Evolutionary conservation across 116 monocot genomes (phyloP), one percentile per base, ranked within the genome.

Genomic region (Phalaenopsis hybrid): DNA sequence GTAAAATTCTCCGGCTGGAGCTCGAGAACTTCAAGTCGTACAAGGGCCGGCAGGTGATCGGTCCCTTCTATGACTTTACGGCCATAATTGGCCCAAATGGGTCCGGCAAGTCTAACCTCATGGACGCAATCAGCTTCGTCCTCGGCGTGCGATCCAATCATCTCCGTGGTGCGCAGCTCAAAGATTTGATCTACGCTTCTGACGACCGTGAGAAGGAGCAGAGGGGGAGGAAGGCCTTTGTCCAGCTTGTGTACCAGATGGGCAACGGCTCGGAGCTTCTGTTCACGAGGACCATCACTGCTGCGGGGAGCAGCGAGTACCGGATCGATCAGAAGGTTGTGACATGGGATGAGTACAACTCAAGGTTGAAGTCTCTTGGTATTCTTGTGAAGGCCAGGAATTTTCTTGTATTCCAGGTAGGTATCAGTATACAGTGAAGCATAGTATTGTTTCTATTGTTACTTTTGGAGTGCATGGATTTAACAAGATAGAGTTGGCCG

Each of bases 111-210:
- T 99, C 99, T 31, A 99, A 99, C 82, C 99, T 99, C 75, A 99
- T 99, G 99, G 99, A 99, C 80, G 99, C 99, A 79, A 99, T 99
- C 82, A 99, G 99, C 87, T 99, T 99, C 81, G 99, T 99, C 44
- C 99, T 99, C 63, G 99, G 99, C 28, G 93, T 95, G 12, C 93
- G 99, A 3, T 99, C 99, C 5, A 89, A 55, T n/a, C 99, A 99
- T 65, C 93, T 99, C 31, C 88, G 98, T 8, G 98, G 98, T 2
- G 93, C 92, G 17, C 98, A 95, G 89, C 91, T 98, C 58, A 91
- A 85, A 87, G 98, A 98, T 67, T 81, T 98, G 57, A 98, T 98
- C 79, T 93, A 95, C 67, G 91, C 93, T 37, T 85, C 89, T 43
- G 95, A 93, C 59, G 95, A 93, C 86, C 79, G 80, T 16, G 98